Conservation (phyloP, 2,329 filamentous ascomycete species). For the Beauveria sp. region DNA sequence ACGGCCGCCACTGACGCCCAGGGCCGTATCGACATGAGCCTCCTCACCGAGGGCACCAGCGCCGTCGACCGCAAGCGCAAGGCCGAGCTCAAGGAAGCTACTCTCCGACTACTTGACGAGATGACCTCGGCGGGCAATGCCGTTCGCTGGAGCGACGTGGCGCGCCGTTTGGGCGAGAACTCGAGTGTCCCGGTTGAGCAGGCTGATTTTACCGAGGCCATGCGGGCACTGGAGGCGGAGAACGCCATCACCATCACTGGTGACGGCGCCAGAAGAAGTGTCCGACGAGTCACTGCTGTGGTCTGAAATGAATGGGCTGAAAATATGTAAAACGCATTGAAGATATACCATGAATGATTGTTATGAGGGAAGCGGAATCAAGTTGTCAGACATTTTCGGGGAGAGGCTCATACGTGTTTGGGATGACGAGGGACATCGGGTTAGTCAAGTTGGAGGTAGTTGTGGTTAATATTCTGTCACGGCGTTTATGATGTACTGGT, state of each 20-base stretch:
- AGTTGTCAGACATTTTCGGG: not conserved
- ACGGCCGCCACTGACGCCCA: slow-evolving; percentile 92
- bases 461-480: not conserved
- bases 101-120: slow-evolving; percentile 71
- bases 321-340: not conserved
- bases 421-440: not conserved
- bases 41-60: slow-evolving; percentile 90
- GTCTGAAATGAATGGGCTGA: slow-evolving; percentile 17
- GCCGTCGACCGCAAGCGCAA: slow-evolving; percentile 76
- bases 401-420: not conserved
- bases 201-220: slow-evolving; percentile 73
- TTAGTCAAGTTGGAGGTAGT: not conserved
- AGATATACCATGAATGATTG: slow-evolving; percentile 3
- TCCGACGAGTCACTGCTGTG: slow-evolving; percentile 63
- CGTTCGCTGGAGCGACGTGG: slow-evolving; percentile 73
- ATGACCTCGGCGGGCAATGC: slow-evolving; percentile 60
- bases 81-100: slow-evolving; percentile 74
- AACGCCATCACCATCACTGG: slow-evolving; percentile 73
- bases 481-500: not conserved
- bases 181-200: slow-evolving; percentile 65
- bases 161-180: slow-evolving; percentile 63
- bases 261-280: slow-evolving; percentile 73
- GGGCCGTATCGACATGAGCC: slow-evolving; percentile 92
- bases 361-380: not conserved
- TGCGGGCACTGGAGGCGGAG: slow-evolving; percentile 76